These are phyloP conservation scores for Dactylella cylindrospora DNA, from an alignment of 2,329 filamentous ascomycete species.

Conservation along the genomic window DNA sequence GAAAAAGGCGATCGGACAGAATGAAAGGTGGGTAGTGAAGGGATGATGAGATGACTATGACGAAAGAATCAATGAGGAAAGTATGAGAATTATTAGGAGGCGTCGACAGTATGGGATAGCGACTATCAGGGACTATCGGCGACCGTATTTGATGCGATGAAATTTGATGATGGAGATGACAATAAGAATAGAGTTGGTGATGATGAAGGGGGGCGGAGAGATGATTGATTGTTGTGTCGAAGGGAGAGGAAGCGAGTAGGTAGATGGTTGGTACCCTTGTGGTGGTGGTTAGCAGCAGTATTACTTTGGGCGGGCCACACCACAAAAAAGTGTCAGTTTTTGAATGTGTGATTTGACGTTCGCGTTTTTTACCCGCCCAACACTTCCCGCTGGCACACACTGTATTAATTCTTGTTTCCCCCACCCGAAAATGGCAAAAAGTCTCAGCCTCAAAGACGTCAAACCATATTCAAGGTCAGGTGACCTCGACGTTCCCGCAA, in stretches of 20 bases:
- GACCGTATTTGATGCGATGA: conserved; percentile 1
- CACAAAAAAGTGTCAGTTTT: too few species aligned
- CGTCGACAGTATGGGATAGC: background rate
- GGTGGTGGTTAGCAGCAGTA: too few species aligned
- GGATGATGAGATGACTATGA: background rate
- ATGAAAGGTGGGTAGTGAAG: background rate
- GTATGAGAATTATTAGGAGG: background rate
- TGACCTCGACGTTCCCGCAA: too few species aligned
- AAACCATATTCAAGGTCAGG: too few species aligned
- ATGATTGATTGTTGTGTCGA: background rate
- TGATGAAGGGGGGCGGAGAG: background rate
- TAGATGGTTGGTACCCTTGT: background rate
- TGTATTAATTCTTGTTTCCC: too few species aligned
- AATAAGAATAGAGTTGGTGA: background rate
- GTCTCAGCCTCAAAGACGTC: too few species aligned
- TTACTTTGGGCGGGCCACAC: too few species aligned
- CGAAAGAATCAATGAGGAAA: background rate
- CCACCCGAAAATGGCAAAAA: too few species aligned
- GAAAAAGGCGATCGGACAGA: background rate
- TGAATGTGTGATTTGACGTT: too few species aligned
- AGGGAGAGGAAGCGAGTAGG: background rate
- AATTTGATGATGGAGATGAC: conserved; percentile 7
- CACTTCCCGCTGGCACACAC: too few species aligned
- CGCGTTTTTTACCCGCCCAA: too few species aligned
- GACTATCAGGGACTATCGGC: conserved; percentile 7